These are phyloP conservation scores for Cryptococcus amylolentus DNA, from an alignment of 1,284 basidiomycete species.

Conservation along the genomic window DNA sequence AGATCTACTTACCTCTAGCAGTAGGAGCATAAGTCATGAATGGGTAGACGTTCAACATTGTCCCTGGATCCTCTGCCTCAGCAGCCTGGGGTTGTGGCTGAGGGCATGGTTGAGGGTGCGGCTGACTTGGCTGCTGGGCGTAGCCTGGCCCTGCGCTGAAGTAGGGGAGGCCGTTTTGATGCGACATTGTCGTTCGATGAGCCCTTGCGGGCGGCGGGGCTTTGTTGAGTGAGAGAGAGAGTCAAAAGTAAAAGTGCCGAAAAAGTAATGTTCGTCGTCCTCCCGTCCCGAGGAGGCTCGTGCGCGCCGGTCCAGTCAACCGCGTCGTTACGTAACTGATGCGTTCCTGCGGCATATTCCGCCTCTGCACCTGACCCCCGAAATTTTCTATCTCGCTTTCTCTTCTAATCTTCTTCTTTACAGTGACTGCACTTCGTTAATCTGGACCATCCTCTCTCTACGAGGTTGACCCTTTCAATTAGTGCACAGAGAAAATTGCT, in stretches of 20 bases:
- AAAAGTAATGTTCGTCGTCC: not conserved
- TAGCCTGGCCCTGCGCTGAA: too few relatives aligned
- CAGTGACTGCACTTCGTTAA: slow-evolving; percentile 19
- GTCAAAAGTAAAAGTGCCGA: not conserved
- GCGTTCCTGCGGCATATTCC: too few relatives aligned
- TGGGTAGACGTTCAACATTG: slow-evolving; percentile 43
- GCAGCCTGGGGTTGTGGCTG: not conserved
- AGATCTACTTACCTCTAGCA: slow-evolving; percentile 38
- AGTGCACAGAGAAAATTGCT: slow-evolving; percentile 29
- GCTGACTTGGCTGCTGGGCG: not conserved
- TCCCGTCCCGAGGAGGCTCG: too few relatives aligned
- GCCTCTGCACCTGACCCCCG: not conserved
- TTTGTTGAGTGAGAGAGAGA: not conserved
- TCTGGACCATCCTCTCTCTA: slow-evolving; percentile 9
- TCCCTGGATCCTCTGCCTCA: slow-evolving; percentile 25
- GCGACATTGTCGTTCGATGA: not conserved
- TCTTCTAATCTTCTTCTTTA: slow-evolving; percentile 11
- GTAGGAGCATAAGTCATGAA: slow-evolving; percentile 47
- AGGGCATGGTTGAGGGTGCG: not conserved
- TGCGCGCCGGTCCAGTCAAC: too few relatives aligned
- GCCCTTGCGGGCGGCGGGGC: not conserved
- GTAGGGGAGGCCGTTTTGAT: not conserved
- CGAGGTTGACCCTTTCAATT: slow-evolving; percentile 13
- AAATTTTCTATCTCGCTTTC: slow-evolving; percentile 13
- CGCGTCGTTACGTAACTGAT: too few relatives aligned